Evolutionary conservation across 208 protist species (phyloP).

Genomic region (Leishmania mexicana): DNA sequence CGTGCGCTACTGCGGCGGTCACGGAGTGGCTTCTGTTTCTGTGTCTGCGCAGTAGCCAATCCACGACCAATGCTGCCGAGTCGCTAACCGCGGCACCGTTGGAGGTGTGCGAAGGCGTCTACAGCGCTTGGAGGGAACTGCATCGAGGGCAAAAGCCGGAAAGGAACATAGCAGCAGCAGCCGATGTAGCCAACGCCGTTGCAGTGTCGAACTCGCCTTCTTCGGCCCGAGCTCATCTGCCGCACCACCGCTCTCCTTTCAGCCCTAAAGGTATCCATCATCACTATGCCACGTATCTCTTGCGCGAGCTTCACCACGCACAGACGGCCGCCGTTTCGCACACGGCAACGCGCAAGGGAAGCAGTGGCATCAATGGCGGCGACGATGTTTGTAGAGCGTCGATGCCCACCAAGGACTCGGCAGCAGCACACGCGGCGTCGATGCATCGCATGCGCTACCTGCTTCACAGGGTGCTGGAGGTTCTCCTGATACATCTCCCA

Average conservation of each 20-base stretch:
- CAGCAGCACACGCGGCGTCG: neutral
- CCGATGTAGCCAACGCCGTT: neutral
- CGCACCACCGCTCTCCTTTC: slow-evolving; percentile 6
- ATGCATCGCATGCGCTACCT: slow-evolving; percentile 6
- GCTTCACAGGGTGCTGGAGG: slow-evolving; percentile 22
- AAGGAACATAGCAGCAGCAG: neutral
- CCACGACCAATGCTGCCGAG: neutral
- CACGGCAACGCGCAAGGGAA: neutral
- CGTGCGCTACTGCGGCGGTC: neutral
- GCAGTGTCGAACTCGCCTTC: neutral
- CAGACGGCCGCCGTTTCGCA: neutral
- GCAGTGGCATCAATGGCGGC: neutral
- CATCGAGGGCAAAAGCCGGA: neutral
- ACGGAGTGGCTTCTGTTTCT: slow-evolving; percentile 27
- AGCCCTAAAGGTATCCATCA: slow-evolving; percentile 19
- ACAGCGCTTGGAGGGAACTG: slow-evolving; percentile 16
- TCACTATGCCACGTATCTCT: slow-evolving; percentile 13
- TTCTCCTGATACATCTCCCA: slow-evolving; percentile 36
- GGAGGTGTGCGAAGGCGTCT: slow-evolving; percentile 29
- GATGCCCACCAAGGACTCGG: neutral
- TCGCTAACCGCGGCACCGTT: slow-evolving; percentile 4
- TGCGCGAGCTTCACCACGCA: neutral
- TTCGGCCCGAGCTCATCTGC: neutral
- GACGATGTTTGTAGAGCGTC: neutral
- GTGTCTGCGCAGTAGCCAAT: slow-evolving; percentile 13